Base-by-base conservation (phyloP, 2,329 filamentous ascomycete genomes). In the Penicillium decumbens region DNA sequence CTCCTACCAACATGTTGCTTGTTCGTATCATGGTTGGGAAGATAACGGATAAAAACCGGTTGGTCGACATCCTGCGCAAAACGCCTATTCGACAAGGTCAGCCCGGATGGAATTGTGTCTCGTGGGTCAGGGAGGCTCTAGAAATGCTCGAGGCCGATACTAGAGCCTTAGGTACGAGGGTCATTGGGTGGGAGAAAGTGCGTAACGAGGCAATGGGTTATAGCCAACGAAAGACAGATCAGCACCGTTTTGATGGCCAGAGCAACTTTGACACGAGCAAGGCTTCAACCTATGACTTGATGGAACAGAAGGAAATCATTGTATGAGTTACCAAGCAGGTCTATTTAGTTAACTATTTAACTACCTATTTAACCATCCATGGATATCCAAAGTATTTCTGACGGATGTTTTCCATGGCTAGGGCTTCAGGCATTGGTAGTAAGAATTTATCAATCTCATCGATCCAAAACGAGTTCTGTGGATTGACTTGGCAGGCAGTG, bases 81-180 rank as follows among this genome's bases (percentile, higher is more conserved):
- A 66, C 60, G 1, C 67, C 66, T 30, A 53, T 72, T 35, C 56
- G 65, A 47, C 54, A 61, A 48, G 53, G 59, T 10, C 51, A 62
- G 24, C 46, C 54, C 10, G 64, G 62, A n/a, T 76, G 72, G 70
- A 75, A 75, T 49, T 76, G 73, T 57, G 69, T 75, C 0, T 51
- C 24, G 0, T 77, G 72, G 74, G 67, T 75, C 3, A 64, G 68
- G 49, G 72, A 77, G 54, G 72, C 72, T 3, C 52, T 75, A 28
- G 52, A 66, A 46, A 49, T 13, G 4, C 45, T 70, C 7, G 15
- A 60, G 43, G 45, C 48, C 7, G 67, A 72, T 53, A 45, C 46
- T 0, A 66, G 64, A 28, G 62, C 58, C 6, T 45, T 75, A n/a
- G 67, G 67, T 5, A 71, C 61, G 3, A 62, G 55, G 20, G 52